Base-by-base conservation (phyloP, 192 early-diverging fungal species). In the Linnemannia zychae region DNA sequence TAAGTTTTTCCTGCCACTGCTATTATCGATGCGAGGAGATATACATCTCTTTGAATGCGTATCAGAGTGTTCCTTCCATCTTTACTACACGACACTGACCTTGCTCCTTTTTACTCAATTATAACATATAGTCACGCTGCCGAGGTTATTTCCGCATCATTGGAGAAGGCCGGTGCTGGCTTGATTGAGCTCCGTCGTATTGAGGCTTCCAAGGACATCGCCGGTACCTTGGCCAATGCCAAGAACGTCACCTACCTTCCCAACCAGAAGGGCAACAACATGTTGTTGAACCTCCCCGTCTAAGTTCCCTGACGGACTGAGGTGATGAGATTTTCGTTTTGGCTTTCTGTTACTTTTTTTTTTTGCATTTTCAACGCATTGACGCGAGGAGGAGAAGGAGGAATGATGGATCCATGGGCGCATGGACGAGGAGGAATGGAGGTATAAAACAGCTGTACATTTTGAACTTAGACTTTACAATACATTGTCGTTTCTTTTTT, bases 151-250 rank as follows among this genome's bases (percentile, higher is more conserved):
- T 96, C 95, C n/a, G 90, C 91, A 40, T 94, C 99, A 28, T 89
- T 98, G 81, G 90, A 94, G 75, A 98, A 98, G 93, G 95, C 95
- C 72, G 99, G 99, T 38, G 93, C 92, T 79, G 99, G 97, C 50
- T 90, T 98, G 44, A 93, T 99, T 80, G 95, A 98, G 89, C 93
- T 99, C 86, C 95, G 99, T 86, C 93, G 98, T 78, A 99, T 99
- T 79, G 99, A 99, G 85, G 97, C 99, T 37, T 94, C 96, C 71
- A 97, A 96, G 90, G 97, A 99, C 67, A 99, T 99, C 84, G 98
- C 99, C 47, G 89, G 90, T 49, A 98, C 96, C 18, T 90, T 99
- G 74, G 90, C 95, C 37, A 90, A 90, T 38, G 90, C 97, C 28
- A 89, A 93, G 76, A 97, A 95, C 86, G 94, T 99, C 73, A 98